Conservation (phyloP, 1,284 basidiomycete species). For the Neonothopanus nambi region DNA sequence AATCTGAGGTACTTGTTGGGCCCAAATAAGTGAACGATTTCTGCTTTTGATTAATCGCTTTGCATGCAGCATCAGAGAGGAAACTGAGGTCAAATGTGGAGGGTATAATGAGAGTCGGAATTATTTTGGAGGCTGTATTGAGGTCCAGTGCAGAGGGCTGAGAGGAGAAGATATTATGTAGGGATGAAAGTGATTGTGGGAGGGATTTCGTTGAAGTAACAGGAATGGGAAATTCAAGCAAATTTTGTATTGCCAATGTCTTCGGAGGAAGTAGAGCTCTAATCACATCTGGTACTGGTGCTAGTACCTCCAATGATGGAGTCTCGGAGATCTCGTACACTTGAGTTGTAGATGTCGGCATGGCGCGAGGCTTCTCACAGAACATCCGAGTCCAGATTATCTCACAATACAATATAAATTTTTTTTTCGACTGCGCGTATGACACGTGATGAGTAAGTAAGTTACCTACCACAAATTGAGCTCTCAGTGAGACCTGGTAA, state of each 20-base stretch:
- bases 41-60: not conserved
- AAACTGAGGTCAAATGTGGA: not conserved
- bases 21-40: not conserved
- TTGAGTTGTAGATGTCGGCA: too few relatives aligned
- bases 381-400: too few relatives aligned
- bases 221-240: not conserved
- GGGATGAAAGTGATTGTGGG: not conserved
- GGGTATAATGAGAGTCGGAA: not conserved
- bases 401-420: too few relatives aligned
- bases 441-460: too few relatives aligned
- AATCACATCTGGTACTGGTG: too few relatives aligned
- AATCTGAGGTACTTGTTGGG: not conserved
- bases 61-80: not conserved
- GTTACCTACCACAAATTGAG: too few relatives aligned
- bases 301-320: too few relatives aligned
- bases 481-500: too few relatives aligned
- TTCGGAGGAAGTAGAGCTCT: not conserved
- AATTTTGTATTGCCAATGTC: not conserved
- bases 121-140: not conserved
- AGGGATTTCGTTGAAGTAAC: not conserved
- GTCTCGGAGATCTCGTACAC: too few relatives aligned
- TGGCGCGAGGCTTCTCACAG: too few relatives aligned
- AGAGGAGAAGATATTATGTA: not conserved
- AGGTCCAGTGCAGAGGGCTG: not conserved
- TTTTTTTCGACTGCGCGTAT: too few relatives aligned